Conservation (phyloP, 306 rosid genomes). For the Lotus japonicus region DNA sequence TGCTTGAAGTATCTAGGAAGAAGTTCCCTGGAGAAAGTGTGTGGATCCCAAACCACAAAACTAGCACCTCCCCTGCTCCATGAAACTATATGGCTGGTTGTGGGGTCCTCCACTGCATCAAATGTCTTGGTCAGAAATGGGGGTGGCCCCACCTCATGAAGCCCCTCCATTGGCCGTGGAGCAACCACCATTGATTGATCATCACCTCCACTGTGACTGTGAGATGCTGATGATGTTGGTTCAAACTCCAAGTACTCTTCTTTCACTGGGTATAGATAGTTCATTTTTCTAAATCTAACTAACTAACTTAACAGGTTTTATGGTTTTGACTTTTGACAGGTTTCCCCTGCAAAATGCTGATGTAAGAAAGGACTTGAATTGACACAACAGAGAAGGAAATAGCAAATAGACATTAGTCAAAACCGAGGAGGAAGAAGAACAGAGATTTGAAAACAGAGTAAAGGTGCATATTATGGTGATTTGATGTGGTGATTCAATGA, state of each 20-base stretch:
- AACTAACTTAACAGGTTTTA: too few relatives aligned
- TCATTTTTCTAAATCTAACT: conserved; percentile 23
- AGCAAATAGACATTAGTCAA: not conserved
- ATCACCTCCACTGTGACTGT: conserved; percentile 23
- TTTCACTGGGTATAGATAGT: conserved; percentile 44
- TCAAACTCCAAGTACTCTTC: conserved; percentile 48
- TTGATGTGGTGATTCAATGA: not conserved
- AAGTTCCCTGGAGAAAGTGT: conserved; percentile 54
- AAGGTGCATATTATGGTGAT: not conserved
- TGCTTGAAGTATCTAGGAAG: conserved; percentile 86
- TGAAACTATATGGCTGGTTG: conserved; percentile 51
- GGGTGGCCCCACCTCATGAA: conserved; percentile 78
- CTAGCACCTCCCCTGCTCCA: conserved; percentile 72
- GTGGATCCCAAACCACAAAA: conserved; percentile 89
- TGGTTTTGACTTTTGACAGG: too few relatives aligned
- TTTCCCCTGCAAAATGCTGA: too few relatives aligned
- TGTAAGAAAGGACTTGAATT: not conserved
- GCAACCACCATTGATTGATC: conserved; percentile 17
- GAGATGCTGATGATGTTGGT: conserved; percentile 16
- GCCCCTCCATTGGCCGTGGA: conserved; percentile 83
- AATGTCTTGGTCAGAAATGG: conserved; percentile 85
- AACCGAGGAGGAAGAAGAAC: not conserved
- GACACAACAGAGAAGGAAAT: not conserved
- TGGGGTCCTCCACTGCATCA: conserved; percentile 73
- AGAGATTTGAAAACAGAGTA: not conserved